Base-by-base conservation (phyloP, 2,329 filamentous ascomycete species). In the Incumbomyces delicatus region DNA sequence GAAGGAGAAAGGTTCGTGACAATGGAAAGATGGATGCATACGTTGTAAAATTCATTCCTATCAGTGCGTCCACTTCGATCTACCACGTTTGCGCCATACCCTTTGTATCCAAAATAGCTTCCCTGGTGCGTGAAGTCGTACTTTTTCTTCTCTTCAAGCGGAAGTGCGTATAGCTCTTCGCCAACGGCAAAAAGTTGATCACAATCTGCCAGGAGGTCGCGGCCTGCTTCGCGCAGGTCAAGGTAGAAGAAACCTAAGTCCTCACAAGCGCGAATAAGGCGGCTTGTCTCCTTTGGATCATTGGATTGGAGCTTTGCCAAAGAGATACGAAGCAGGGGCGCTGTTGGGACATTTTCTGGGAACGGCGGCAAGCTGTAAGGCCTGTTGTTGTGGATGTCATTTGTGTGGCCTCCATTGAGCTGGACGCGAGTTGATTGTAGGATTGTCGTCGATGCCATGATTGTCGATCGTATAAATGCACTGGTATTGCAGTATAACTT, bases 201-300 rank as follows among this genome's bases (percentile, higher is more conserved):
- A 2, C 70, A 68, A 47, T 72, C 62, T 1, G 53, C 35, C 1
- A 76, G 61, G 2, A 77, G 55, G 1, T 56, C 56, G 12, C 63
- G 55, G 5, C 71, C 72, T 14, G 63, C 50, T 2, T 59, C 52
- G 17, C 63, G 60, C 2, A 77, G 59, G 52, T 77, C 71, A 6
- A 78, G 63, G 52, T 78, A 78, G 62, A 77, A 78, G 61, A 78
- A 78, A 1, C 75, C 75, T 1, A 77, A 61, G 2, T 75, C 67
- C 34, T 64, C 61, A n/a, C 63, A 67, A n/a, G 65, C 64, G 30
- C 59, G 47, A 27, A 61, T 65, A 17, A 73, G 61, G 17, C 61
- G 59, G 8, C 58, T 42, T 5, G 58, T 53, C 55, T 71, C 69
- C 2, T 46, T 44, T 3, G 42, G 11, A 34, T 72, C 63, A 33